Conservation (phyloP, 768 basidiomycete genomes). For the Leccinum variicolor region DNA sequence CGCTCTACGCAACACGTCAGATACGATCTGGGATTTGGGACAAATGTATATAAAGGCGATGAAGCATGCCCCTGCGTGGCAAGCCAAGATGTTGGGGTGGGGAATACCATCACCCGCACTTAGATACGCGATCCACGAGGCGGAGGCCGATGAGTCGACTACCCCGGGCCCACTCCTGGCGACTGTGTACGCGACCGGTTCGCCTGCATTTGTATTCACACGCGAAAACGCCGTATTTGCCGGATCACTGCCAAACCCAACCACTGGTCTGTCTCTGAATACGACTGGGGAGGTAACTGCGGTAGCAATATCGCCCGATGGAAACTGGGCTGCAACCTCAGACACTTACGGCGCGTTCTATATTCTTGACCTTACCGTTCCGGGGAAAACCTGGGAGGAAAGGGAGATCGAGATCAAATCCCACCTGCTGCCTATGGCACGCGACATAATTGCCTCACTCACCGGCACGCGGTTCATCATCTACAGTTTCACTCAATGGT, state of each 20-base stretch:
- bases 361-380: slow-evolving; percentile 4
- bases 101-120: background rate
- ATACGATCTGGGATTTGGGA: no score
- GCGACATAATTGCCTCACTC: background rate
- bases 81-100: slow-evolving; percentile 4
- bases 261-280: background rate
- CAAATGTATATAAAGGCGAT: no score
- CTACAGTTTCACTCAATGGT: background rate
- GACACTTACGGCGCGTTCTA: slow-evolving; percentile 2
- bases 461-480: slow-evolving; percentile 12
- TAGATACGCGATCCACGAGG: background rate
- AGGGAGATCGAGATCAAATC: background rate
- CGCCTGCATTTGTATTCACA: slow-evolving; percentile 5
- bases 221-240: background rate
- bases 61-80: background rate
- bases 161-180: background rate
- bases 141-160: background rate
- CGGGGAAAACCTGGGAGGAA: slow-evolving; percentile 5
- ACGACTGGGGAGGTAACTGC: background rate
- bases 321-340: slow-evolving; percentile 14
- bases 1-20: no score
- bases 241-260: background rate
- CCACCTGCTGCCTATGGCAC: background rate
- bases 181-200: background rate
- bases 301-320: slow-evolving; percentile 19